These are phyloP conservation scores for Collybiopsis confluens DNA, from an alignment of 768 basidiomycete species.

Conservation along the genomic window DNA sequence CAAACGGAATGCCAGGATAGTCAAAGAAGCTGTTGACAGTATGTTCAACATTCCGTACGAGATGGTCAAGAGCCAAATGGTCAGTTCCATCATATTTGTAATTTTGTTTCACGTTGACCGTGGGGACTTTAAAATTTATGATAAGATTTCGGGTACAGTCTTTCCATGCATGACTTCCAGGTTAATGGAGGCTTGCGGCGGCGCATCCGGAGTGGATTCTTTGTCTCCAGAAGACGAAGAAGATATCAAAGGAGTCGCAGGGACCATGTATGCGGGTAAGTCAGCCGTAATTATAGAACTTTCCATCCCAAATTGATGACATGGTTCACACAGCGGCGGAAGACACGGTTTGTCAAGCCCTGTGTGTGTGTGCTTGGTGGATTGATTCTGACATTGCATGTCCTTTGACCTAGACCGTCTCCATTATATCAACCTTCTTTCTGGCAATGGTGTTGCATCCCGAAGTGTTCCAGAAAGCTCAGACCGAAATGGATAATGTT, in stretches of 20 bases:
- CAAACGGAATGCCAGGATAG: conserved; percentile 38
- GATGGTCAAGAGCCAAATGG: conserved; percentile 46
- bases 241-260: conserved; percentile 55
- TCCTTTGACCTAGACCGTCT: conserved; percentile 36
- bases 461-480: conserved; percentile 41
- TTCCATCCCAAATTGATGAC: too few relatives aligned
- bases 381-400: neutral
- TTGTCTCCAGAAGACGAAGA: conserved; percentile 40
- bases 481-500: conserved; percentile 47
- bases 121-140: conserved; percentile 11
- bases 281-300: too few relatives aligned
- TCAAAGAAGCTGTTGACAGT: conserved; percentile 38
- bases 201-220: conserved; percentile 26
- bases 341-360: conserved; percentile 28
- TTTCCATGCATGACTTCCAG: conserved; percentile 41
- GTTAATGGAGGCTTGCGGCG: conserved; percentile 37
- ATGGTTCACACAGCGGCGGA: conserved; percentile 26
- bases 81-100: conserved; percentile 15
- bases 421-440: conserved; percentile 44
- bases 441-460: conserved; percentile 55
- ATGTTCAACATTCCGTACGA: conserved; percentile 51
- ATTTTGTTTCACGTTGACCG: too few relatives aligned
- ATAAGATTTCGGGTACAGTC: conserved; percentile 37
- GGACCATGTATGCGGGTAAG: conserved; percentile 47
- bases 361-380: neutral